Percentiles rank a stretch among this genome's conserved stretches.
These are phyloP conservation scores for Pseudomonodictys pantanalensis DNA, from an alignment of 495 filamentous ascomycete species.

Conservation along the genomic window DNA sequence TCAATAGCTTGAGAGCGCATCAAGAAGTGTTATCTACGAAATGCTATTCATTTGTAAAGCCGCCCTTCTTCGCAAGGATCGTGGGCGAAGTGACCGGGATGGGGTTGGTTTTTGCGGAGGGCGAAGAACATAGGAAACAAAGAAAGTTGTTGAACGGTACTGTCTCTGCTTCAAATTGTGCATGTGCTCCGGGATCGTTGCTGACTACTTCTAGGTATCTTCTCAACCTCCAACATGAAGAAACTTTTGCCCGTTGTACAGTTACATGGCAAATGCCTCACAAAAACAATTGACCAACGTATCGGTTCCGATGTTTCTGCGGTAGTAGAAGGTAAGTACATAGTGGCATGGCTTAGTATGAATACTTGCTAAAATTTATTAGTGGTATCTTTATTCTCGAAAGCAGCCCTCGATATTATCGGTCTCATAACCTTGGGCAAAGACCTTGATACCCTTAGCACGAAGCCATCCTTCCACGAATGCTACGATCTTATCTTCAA, in stretches of 20 bases:
- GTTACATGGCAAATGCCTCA: neutral
- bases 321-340: neutral
- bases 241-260: constrained; percentile 15
- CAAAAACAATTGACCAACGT: neutral
- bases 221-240: constrained; percentile 7
- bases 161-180: neutral
- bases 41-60: constrained; percentile 77
- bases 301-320: neutral
- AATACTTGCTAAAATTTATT: neutral
- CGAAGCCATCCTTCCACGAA: constrained; percentile 60
- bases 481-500: constrained; percentile 62
- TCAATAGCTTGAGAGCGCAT: constrained; percentile 59
- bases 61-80: constrained; percentile 50
- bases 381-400: neutral
- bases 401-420: constrained; percentile 76
- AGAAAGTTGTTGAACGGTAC: constrained; percentile 13
- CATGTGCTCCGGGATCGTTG: neutral
- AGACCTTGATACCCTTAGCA: constrained; percentile 68
- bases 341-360: neutral
- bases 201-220: neutral
- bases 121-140: constrained; percentile 67
- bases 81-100: constrained; percentile 66
- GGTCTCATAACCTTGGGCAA: constrained; percentile 73
- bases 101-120: constrained; percentile 76
- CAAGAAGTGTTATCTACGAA: constrained; percentile 60